Evolutionary conservation across 148 eudicot species (phyloP), one percentile per base, ranked within the genome.

Genomic region (Cornus suecica): DNA sequence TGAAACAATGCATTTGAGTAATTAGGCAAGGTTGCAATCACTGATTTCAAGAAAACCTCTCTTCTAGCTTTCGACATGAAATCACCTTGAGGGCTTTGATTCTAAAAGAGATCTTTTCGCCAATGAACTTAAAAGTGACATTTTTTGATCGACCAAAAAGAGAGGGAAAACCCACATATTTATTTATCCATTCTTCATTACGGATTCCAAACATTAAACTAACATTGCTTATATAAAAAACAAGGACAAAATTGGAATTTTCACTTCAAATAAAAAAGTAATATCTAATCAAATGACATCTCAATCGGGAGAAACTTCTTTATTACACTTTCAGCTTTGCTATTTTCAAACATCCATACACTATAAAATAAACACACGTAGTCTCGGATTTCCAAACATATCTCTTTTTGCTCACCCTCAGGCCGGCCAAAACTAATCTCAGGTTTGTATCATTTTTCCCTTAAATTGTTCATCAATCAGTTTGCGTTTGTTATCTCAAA

Each of bases 291-390:
- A 37, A 77, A 77, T 62, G 58, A 18, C 70, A 22, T 71, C 64
- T 71, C 65, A 10, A 20, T 54, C 7, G 10, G 64, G 74, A 29
- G 54, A 71, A 28, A 26, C 74, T 71, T 70, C 75, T 20, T 13
- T 51, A 6, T 37, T 63, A 77, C 74, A 23, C 70, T 77, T 77
- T 24, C 1, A 23, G 15, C 51, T 70, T 60, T 77, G 28, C 30
- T 64, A 60, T 63, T 61, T 71, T 29, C 51, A 45, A 77, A 48
- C 75, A 71, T 61, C 29, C 28, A 37, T 6, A 48, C 80, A 31
- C 64, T 77, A 77, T 77, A 77, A 41, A 77, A 23, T 58, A 31
- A 71, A 26, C 64, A 71, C 45, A 56, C 51, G 30, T 37, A 37
- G 65, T 71, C 22, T 48, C 26, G 25, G 67, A 76, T 37, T 27